Base-by-base conservation (phyloP, 2,329 filamentous ascomycete genomes). In the Hypoxylon sp. region DNA sequence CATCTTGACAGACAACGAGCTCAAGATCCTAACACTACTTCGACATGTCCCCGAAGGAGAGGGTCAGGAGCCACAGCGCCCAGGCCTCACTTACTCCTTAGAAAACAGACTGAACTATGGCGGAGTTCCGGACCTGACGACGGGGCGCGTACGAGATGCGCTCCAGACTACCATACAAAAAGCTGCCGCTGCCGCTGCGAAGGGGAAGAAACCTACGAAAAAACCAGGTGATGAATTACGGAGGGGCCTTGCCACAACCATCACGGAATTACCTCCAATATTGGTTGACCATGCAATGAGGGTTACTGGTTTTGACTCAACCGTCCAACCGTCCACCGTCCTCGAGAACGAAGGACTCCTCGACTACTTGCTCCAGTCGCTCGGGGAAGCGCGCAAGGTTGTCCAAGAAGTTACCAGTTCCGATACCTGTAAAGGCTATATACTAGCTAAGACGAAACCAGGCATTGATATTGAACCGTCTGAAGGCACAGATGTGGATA, bases 261-360 rank as follows among this genome's bases (percentile, higher is more conserved):
- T 98, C 61, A 93, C 92, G 0, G 96, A 99, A 78, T 89, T 95
- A 60, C 94, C 96, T 1, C 94, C 96, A 0, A 88, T 96, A 60
- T 82, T 99, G 5, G 85, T 98, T 17, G 95, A 98, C 68, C 94
- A 98, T 82, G 91, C 90, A 1, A 88, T 99, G 77, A 86, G 89
- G 35, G 82, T 88, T 1, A 88, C 88, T 1, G 83, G 86, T 0
- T 93, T 97, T 70, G 91, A 98, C 78, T 84, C 90, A 0, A 85
- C 86, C 1, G 80, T 87, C 8, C 89, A 90, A 71, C 89, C 91
- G 0, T 88, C 90, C 8, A 87, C 92, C 53, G 88, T 97, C 0
- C 78, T 98, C 13, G 86, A 88, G 26, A 88, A 90, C 70, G 88
- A 92, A 0, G 76, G 78, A 0, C 79, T 92, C 0, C 75, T 97